Conservation (phyloP, 1,139 yeast genomes). For the Zygosaccharomyces pseudobailii region DNA sequence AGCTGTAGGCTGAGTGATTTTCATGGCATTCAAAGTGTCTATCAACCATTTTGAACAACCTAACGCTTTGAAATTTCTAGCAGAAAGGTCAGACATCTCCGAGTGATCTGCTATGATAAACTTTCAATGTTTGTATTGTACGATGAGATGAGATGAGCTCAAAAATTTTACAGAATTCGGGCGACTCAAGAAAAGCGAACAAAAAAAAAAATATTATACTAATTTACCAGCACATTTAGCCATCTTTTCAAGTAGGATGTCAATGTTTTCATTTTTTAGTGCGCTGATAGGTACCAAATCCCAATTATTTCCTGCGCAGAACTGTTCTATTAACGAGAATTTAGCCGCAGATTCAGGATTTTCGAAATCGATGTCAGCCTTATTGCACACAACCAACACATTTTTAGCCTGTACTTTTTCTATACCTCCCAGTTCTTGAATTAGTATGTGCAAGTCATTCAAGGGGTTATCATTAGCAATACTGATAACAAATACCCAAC, state of each 20-base stretch:
- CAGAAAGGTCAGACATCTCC: conserved; percentile 7
- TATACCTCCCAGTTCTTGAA: conserved; percentile 73
- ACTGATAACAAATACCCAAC: conserved; percentile 80
- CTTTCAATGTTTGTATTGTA: background rate
- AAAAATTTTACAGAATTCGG: conserved; percentile 3
- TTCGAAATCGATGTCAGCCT: conserved; percentile 66
- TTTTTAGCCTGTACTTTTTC: conserved; percentile 42
- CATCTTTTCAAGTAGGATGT: conserved; percentile 66
- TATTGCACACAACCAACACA: conserved; percentile 78
- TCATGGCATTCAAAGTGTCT: conserved; percentile 78
- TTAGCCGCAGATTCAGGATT: conserved; percentile 38
- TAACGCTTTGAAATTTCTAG: conserved; percentile 45
- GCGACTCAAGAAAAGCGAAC: background rate
- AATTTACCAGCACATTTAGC: conserved; percentile 20
- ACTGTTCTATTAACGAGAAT: conserved; percentile 42
- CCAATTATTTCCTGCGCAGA: conserved; percentile 50
- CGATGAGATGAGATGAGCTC: conserved; percentile 6
- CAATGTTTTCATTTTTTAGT: conserved; percentile 62
- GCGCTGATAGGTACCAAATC: conserved; percentile 84
- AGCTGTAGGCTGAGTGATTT: conserved; percentile 74
- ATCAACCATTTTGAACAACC: conserved; percentile 86
- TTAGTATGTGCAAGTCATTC: conserved; percentile 53
- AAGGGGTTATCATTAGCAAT: conserved; percentile 61
- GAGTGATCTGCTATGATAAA: background rate
- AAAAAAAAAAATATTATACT: background rate